phyloP scores from a whole-genome alignment of 1,284 basidiomycete species.

The Heterobasidion parviporum region DNA sequence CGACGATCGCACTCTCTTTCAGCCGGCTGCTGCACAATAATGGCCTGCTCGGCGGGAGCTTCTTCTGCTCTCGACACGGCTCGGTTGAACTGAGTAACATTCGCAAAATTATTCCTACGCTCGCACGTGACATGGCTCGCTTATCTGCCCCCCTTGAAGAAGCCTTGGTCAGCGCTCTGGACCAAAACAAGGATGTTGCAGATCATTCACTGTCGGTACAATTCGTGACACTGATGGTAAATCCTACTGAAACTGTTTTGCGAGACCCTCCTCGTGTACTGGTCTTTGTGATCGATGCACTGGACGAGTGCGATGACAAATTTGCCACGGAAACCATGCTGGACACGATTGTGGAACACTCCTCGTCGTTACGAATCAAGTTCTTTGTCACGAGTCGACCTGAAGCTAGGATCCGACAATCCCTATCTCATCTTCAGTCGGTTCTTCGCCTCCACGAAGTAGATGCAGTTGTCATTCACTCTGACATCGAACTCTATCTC shows the following conservation, averaged over 20 bases:
- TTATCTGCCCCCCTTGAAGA: neutral
- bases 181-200: neutral
- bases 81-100: neutral
- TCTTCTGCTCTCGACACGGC: neutral
- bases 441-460: neutral
- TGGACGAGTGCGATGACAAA: neutral
- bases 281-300: neutral
- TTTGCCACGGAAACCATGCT: neutral
- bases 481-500: neutral
- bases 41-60: neutral
- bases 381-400: neutral
- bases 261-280: too few relatives aligned
- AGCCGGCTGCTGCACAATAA: neutral
- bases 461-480: neutral
- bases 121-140: neutral
- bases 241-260: neutral
- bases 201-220: neutral
- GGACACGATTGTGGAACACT: neutral
- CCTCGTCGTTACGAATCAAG: neutral
- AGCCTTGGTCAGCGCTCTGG: neutral
- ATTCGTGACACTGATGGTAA: neutral
- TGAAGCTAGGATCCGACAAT: neutral
- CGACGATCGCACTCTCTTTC: conserved; percentile 10
- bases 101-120: neutral
- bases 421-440: neutral